phyloP scores from a whole-genome alignment of 345 rosid species.

The Populus ilicifolia region DNA sequence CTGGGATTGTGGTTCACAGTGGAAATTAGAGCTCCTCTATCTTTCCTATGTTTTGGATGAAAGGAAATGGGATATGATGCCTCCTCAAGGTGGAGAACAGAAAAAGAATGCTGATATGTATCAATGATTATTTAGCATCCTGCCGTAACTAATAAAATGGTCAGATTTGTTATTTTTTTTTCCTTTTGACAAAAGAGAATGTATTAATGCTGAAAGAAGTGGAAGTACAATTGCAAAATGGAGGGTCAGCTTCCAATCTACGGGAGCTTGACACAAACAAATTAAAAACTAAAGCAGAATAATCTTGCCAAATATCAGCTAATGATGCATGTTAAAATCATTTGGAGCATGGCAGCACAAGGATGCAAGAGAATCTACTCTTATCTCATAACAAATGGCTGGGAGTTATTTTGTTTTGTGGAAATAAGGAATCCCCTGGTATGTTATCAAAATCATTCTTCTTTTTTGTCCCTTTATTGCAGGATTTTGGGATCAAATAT shows the following conservation, averaged over 20 bases:
- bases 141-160: not conserved
- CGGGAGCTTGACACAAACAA: too few relatives aligned
- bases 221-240: not conserved
- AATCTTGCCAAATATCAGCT: not conserved
- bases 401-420: not conserved
- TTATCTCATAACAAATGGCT: not conserved
- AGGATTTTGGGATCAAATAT: slow-evolving; percentile 99
- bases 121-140: not conserved
- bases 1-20: not conserved
- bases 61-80: not conserved
- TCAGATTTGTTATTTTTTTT: not conserved
- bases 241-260: not conserved
- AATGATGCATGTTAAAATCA: not conserved
- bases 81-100: not conserved
- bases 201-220: not conserved
- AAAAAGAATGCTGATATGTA: not conserved
- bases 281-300: too few relatives aligned
- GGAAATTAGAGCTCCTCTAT: not conserved
- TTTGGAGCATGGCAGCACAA: not conserved
- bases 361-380: not conserved
- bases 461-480: slow-evolving; percentile 5
- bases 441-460: not conserved
- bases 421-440: not conserved
- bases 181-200: not conserved
- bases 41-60: not conserved